Conservation (phyloP, 441 rosid species). For the Euphorbia schlechtendalii region DNA sequence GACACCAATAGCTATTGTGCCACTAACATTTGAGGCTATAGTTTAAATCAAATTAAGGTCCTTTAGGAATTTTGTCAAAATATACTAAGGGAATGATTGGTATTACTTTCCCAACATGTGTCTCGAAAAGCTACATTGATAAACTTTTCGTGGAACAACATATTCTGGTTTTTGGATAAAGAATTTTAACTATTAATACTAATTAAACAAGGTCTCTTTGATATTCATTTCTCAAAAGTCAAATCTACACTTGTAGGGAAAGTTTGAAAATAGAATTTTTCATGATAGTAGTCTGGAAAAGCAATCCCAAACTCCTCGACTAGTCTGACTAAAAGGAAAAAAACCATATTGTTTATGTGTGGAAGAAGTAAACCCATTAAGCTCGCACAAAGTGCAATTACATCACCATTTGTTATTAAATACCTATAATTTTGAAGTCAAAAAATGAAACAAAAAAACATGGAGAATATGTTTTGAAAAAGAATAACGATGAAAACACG, state of each 20-base stretch:
- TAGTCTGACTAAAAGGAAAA: too few species aligned
- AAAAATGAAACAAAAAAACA: conserved; percentile 3
- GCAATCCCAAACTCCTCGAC: too few species aligned
- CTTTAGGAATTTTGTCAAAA: neutral
- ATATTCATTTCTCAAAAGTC: too few species aligned
- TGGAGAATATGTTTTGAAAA: neutral
- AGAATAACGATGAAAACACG: conserved; percentile 3
- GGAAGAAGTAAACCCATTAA: conserved; percentile 80
- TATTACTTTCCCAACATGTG: neutral
- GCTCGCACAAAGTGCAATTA: conserved; percentile 75
- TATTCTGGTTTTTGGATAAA: neutral
- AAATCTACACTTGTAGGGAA: too few species aligned
- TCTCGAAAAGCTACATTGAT: neutral
- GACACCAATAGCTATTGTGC: conserved; percentile 57
- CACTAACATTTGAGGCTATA: too few species aligned
- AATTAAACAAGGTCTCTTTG: too few species aligned
- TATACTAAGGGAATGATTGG: too few species aligned
- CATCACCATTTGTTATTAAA: conserved; percentile 68
- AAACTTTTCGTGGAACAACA: neutral
- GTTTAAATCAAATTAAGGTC: neutral
- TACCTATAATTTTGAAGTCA: conserved; percentile 33
- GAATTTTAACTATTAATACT: too few species aligned
- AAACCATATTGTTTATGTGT: conserved; percentile 37
- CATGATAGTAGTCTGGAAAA: too few species aligned
- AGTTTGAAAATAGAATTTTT: too few species aligned